Evolutionary conservation across 176 grass and related monocot genomes (phyloP).

Genomic region (Oryza coarctata): DNA sequence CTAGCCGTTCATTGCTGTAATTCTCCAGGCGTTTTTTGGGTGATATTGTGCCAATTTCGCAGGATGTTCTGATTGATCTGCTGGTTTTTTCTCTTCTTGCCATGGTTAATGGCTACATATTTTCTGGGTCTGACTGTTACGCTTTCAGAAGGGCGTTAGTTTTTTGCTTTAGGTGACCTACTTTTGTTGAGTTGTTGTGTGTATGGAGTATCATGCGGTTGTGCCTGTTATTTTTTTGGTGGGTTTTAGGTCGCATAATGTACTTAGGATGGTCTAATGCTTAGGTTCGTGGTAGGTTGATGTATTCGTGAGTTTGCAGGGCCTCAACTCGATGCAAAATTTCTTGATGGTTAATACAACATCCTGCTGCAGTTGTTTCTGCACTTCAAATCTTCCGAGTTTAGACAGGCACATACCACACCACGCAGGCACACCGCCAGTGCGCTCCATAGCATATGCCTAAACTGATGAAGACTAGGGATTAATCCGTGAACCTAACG

Average conservation of each 20-base stretch:
- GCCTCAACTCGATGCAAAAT: not conserved
- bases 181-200: not conserved
- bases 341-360: conserved; percentile 2
- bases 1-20: not conserved
- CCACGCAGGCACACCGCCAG: not conserved
- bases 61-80: not conserved
- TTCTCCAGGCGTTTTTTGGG: conserved; percentile 4
- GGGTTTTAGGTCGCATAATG: not conserved
- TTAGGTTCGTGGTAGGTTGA: conserved; percentile 1
- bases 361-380: not conserved
- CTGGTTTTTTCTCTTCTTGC: not conserved
- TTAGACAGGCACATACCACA: not conserved
- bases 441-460: not conserved
- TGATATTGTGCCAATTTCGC: not conserved
- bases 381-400: not conserved
- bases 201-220: not conserved
- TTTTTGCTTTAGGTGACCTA: not conserved
- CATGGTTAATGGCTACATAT: not conserved
- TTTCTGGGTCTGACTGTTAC: not conserved
- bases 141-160: not conserved
- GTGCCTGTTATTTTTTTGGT: conserved; percentile 7
- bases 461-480: not conserved
- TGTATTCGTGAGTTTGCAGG: not conserved
- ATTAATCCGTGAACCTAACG: not conserved
- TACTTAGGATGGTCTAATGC: conserved; percentile 8